These are phyloP conservation scores for Acanthochlamys bracteata DNA, from an alignment of 106 monocot species.

Conservation along the genomic window DNA sequence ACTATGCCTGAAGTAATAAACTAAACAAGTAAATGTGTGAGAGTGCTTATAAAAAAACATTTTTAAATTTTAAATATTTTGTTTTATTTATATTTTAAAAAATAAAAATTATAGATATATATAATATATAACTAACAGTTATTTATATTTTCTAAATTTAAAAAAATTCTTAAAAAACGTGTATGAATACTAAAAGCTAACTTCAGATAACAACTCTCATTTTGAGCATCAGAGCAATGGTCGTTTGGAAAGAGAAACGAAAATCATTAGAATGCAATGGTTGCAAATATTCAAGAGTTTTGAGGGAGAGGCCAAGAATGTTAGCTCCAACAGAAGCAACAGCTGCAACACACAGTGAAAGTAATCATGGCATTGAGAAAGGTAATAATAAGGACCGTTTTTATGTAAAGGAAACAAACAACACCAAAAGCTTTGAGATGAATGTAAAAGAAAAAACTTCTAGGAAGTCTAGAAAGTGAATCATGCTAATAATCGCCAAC, in stretches of 20 bases:
- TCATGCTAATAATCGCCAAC: not conserved
- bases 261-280: too few relatives aligned
- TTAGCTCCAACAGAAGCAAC: not conserved
- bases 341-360: not conserved
- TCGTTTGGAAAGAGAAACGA: too few relatives aligned
- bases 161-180: constrained; percentile 2
- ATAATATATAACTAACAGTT: not conserved
- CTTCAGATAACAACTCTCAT: constrained; percentile 10
- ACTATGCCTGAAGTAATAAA: too few relatives aligned
- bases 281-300: too few relatives aligned
- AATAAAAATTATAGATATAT: too few relatives aligned
- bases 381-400: not conserved
- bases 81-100: too few relatives aligned
- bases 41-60: too few relatives aligned
- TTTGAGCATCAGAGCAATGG: too few relatives aligned
- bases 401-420: not conserved
- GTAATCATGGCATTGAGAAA: constrained; percentile 1
- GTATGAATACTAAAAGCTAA: too few relatives aligned
- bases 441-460: not conserved
- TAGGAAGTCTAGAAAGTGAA: not conserved
- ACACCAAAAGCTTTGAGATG: not conserved
- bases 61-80: too few relatives aligned
- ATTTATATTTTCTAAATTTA: constrained; percentile 14
- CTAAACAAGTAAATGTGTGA: too few relatives aligned
- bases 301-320: not conserved